Evolutionary conservation across 495 filamentous ascomycete genomes (phyloP), one percentile per base, ranked within the genome.

Genomic region (Talaromyces wortmannii): DNA sequence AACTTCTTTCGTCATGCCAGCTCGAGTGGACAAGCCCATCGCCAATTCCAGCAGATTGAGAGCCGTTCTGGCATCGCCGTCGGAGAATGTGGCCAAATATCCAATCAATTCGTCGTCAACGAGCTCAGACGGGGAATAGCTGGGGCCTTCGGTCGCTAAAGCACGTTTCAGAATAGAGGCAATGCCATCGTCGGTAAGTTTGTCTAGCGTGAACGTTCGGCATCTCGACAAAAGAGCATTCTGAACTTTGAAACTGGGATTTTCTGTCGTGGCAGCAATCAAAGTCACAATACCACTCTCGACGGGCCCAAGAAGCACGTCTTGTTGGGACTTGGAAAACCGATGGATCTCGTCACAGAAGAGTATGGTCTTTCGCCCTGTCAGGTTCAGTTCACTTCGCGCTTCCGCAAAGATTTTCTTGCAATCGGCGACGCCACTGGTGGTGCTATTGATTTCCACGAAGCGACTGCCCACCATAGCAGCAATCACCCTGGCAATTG

Each of bases 321-420:
- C 94, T 59, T 98, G 94, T 67, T 98, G 94, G 0, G 84, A 75
- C 66, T 96, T 97, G 48, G 82, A 88, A 74, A 97, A 97, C 5
- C 92, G 82, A 67, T 97, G 92, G 52, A 97, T 95, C 70, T 97
- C 92, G 68, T 97, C 92, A 73, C 92, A 97, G 70, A 97, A 98
- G 58, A 98, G 84, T 59, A 98, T 96, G 5, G 94, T 97, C 70
- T 90, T 91, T 32, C 91, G 78, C 8, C 92, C 92, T 0, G 89
- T 95, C 32, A 98, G 69, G 5, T 76, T 70, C 46, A 95, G 70
- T 67, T 98, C 94, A 63, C 83, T 90, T 58, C 81, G 84, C 4
- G 94, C 90, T 61, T 97, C 91, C 50, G 70, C 69, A 59, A 97
- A 97, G 36, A 96, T 80, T 79, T 95, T 96, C 74, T 97, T 98